Conservation (phyloP, 352 stramenopile species). For the Pythium aquatile region DNA sequence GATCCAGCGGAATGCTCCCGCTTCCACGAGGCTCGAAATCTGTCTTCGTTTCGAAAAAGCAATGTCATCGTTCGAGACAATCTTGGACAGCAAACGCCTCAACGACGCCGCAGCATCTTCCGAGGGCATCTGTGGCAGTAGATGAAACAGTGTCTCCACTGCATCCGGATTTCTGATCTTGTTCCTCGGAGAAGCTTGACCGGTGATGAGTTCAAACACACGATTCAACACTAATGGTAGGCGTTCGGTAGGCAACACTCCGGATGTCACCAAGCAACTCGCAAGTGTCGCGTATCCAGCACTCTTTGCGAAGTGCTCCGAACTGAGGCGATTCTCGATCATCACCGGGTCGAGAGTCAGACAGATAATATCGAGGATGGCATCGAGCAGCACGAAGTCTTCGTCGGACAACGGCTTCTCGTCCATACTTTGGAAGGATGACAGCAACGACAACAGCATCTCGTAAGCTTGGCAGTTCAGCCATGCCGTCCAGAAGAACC, state of each 20-base stretch:
- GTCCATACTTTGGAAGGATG: conserved; percentile 40
- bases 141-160: conserved; percentile 46
- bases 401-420: conserved; percentile 11
- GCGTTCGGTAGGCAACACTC: conserved; percentile 39
- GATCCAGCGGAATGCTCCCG: conserved; percentile 61
- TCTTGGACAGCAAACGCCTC: conserved; percentile 41
- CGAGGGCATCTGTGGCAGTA: conserved; percentile 40
- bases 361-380: conserved; percentile 48
- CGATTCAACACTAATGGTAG: conserved; percentile 41
- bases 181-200: conserved; percentile 30
- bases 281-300: conserved; percentile 48
- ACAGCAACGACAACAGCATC: conserved; percentile 58
- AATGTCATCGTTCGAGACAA: conserved; percentile 42
- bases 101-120: conserved; percentile 33
- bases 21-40: conserved; percentile 40
- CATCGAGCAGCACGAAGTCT: conserved; percentile 47
- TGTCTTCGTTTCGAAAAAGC: conserved; percentile 53
- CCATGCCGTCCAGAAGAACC: conserved; percentile 45
- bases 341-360: conserved; percentile 40
- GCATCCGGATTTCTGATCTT: conserved; percentile 64
- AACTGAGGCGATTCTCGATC: conserved; percentile 28
- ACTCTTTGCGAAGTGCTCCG: conserved; percentile 42
- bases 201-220: conserved; percentile 61
- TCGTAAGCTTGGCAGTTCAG: conserved; percentile 55
- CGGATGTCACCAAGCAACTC: conserved; percentile 55